These are phyloP conservation scores for Dendrothele bispora DNA, from an alignment of 768 basidiomycete genomes.

Conservation along the genomic window DNA sequence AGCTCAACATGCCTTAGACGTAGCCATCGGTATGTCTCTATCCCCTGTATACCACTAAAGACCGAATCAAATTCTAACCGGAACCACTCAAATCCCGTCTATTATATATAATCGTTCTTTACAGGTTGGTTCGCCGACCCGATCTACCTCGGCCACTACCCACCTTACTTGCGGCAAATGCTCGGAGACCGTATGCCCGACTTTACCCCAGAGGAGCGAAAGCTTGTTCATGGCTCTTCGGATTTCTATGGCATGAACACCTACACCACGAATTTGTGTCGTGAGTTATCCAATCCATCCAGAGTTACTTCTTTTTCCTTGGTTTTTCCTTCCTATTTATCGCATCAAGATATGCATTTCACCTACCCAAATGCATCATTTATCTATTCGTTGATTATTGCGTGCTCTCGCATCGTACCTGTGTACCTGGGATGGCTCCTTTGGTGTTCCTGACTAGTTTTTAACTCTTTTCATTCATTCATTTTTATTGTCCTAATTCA, in stretches of 20 bases:
- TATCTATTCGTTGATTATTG: too few species aligned
- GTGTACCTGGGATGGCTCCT: too few species aligned
- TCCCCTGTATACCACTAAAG: background rate
- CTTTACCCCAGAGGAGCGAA: constrained; percentile 56
- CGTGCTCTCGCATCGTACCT: too few species aligned
- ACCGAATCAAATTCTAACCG: too few species aligned
- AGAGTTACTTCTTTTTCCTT: constrained; percentile 13
- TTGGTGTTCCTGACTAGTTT: too few species aligned
- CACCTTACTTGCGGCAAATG: constrained; percentile 54
- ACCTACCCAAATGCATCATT: too few species aligned
- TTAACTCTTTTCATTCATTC: too few species aligned
- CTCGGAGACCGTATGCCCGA: constrained; percentile 58
- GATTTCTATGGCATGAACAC: constrained; percentile 78
- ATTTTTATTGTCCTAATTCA: too few species aligned
- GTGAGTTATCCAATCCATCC: constrained; percentile 29
- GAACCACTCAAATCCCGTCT: background rate
- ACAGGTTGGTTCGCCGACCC: constrained; percentile 71
- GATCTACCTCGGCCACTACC: constrained; percentile 73
- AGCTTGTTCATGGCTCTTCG: constrained; percentile 60
- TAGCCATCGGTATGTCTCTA: constrained; percentile 59
- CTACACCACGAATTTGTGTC: constrained; percentile 64
- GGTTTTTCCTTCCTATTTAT: background rate
- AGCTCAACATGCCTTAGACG: constrained; percentile 71
- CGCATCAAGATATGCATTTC: too few species aligned
- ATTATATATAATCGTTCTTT: too few species aligned